These are phyloP conservation scores for Rhizopus delemar DNA, from an alignment of 371 early-diverging fungal genomes.

Conservation along the genomic window DNA sequence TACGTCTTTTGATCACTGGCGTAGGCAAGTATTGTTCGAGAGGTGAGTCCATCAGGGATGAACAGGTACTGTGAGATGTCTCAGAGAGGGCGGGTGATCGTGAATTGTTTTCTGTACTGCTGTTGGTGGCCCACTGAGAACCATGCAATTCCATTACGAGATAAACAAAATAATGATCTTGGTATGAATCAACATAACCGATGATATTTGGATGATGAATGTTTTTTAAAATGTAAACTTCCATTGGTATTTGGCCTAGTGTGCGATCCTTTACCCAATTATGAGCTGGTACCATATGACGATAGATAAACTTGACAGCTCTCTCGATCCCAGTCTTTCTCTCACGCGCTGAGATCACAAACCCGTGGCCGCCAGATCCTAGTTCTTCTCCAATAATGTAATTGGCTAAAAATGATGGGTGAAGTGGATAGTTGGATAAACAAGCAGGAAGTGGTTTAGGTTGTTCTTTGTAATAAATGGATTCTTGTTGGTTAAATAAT, in stretches of 20 bases:
- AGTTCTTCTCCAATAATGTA: conserved; percentile 69
- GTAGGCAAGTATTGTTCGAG: conserved; percentile 16
- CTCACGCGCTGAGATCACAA: conserved; percentile 66
- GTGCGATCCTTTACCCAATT: conserved; percentile 63
- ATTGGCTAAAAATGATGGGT: conserved; percentile 48
- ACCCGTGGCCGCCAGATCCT: conserved; percentile 81
- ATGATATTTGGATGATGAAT: conserved; percentile 72
- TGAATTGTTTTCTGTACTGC: conserved; percentile 9
- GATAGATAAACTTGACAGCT: conserved; percentile 81
- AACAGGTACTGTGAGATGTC: conserved; percentile 23
- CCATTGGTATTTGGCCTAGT: conserved; percentile 72
- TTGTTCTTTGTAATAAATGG: conserved; percentile 10
- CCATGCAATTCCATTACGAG: conserved; percentile 84
- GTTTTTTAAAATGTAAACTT: conserved; percentile 71
- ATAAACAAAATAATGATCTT: conserved; percentile 68
- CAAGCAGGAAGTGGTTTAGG: neutral
- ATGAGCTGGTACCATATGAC: conserved; percentile 60
- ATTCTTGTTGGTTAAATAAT: conserved; percentile 5
- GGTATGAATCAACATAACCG: conserved; percentile 64
- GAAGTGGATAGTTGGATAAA: conserved; percentile 34
- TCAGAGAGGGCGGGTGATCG: conserved; percentile 37
- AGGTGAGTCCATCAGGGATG: conserved; percentile 23
- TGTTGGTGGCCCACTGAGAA: conserved; percentile 56
- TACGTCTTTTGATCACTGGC: conserved; percentile 47
- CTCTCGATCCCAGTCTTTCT: conserved; percentile 55